A percentile compares a stretch with the other conserved stretches of the same genome.
Conservation (phyloP, 129 eudicot genomes). For the Ambrosia artemisiifolia region DNA sequence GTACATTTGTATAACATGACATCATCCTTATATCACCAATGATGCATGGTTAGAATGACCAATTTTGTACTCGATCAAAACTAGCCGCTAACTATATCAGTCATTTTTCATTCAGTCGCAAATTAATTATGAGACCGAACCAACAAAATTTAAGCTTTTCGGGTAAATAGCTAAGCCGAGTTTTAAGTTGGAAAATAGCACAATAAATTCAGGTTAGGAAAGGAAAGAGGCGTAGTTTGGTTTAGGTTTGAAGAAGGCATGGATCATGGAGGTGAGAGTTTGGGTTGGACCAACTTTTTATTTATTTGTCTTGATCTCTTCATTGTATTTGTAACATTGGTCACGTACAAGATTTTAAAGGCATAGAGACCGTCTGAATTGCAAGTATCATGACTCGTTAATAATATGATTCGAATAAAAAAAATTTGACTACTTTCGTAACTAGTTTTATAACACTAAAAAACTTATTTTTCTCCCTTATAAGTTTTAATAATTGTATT, state of each 20-base stretch:
- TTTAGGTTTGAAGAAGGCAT: conserved; percentile 39
- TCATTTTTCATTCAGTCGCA: no score
- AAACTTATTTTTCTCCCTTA: no score
- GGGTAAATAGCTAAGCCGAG: no score
- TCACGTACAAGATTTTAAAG: conserved; percentile 23
- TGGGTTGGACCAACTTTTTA: conserved; percentile 46
- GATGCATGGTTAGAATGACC: conserved; percentile 12
- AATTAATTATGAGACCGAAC: not conserved
- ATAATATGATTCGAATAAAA: not conserved
- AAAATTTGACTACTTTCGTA: not conserved
- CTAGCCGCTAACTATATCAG: no score
- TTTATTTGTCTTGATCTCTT: conserved; percentile 21
- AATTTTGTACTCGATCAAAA: not conserved
- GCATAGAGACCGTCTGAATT: not conserved
- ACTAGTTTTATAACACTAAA: no score
- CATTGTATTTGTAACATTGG: conserved; percentile 24
- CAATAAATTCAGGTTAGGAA: not conserved
- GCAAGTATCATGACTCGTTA: not conserved
- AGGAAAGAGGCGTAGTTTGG: conserved; percentile 10
- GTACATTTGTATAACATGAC: conserved; percentile 11
- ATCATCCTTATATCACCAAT: conserved; percentile 20
- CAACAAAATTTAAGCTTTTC: not conserved
- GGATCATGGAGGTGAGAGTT: conserved; percentile 54
- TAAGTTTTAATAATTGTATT: no score
- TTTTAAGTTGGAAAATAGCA: not conserved